Evolutionary conservation across 1,284 basidiomycete genomes (phyloP).

Genomic region (Tylopilus sp.): DNA sequence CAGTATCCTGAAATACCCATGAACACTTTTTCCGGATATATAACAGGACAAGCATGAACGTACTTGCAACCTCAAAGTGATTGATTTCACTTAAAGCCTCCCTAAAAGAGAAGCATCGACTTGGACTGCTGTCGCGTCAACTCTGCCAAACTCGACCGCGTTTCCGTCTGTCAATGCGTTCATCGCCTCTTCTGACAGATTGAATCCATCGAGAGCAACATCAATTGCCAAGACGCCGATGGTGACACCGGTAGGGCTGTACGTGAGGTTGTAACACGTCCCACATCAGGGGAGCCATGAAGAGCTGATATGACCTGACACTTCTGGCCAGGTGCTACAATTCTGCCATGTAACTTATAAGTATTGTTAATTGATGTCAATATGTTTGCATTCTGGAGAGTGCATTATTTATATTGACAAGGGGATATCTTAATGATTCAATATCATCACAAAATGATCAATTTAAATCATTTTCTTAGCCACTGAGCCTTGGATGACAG

Average conservation of each 20-base stretch:
- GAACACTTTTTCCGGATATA: constrained; percentile 3
- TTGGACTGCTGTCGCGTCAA: constrained; percentile 29
- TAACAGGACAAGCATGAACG: neutral
- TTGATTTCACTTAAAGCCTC: constrained; percentile 21
- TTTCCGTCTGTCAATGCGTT: constrained; percentile 44
- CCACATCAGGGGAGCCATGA: constrained; percentile 24
- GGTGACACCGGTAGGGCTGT: constrained; percentile 6
- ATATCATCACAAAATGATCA: too few relatives aligned
- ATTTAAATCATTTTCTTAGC: too few relatives aligned
- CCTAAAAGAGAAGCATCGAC: constrained; percentile 40
- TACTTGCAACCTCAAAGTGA: neutral
- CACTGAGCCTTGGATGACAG: too few relatives aligned
- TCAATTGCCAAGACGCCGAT: constrained; percentile 48
- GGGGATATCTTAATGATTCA: too few relatives aligned
- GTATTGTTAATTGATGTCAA: too few relatives aligned
- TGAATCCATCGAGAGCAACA: constrained; percentile 42
- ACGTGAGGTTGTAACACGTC: constrained; percentile 47
- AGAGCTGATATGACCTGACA: too few relatives aligned
- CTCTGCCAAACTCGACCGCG: constrained; percentile 40
- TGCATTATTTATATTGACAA: too few relatives aligned
- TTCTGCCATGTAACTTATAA: too few relatives aligned
- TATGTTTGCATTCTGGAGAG: too few relatives aligned
- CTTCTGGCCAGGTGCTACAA: too few relatives aligned
- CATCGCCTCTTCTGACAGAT: constrained; percentile 49
- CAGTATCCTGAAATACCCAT: constrained; percentile 7